Evolutionary conservation across 176 grass and related monocot genomes (phyloP).

Genomic region (Olyra latifolia): DNA sequence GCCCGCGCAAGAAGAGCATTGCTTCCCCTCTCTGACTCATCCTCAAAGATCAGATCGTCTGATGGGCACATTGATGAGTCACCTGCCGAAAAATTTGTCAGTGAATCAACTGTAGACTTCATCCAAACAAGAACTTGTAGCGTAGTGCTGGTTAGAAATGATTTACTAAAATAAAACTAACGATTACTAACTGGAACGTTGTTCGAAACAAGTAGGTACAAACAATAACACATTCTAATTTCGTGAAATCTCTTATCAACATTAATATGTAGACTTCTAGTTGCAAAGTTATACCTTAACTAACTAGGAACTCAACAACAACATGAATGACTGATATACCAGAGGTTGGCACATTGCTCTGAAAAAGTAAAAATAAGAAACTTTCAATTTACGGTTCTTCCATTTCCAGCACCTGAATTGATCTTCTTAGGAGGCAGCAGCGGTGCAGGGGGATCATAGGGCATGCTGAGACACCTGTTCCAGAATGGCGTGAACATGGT

Average conservation of each 20-base stretch:
- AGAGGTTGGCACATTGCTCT: neutral
- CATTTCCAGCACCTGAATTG: slow-evolving; percentile 54
- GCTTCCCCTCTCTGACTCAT: slow-evolving; percentile 84
- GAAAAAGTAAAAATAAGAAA: neutral
- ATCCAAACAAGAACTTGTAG: neutral
- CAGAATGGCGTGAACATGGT: slow-evolving; percentile 83
- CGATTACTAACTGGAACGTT: neutral
- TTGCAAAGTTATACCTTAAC: neutral
- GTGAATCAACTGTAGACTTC: neutral
- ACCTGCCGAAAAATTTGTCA: slow-evolving; percentile 44
- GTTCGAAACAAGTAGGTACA: neutral
- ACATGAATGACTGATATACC: neutral
- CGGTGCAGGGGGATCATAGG: slow-evolving; percentile 66
- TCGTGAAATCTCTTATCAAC: neutral
- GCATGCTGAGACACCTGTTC: slow-evolving; percentile 96
- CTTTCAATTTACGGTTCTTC: neutral
- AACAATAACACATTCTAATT: neutral
- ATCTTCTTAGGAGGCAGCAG: slow-evolving; percentile 89
- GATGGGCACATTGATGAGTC: slow-evolving; percentile 70
- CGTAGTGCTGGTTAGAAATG: neutral
- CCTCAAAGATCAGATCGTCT: slow-evolving; percentile 76
- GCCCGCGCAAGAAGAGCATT: slow-evolving; percentile 92
- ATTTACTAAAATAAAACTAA: neutral
- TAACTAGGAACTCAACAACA: neutral
- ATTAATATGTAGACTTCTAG: neutral